Conservation (phyloP, 441 rosid genomes). For the Arabidopsis hybrid region DNA sequence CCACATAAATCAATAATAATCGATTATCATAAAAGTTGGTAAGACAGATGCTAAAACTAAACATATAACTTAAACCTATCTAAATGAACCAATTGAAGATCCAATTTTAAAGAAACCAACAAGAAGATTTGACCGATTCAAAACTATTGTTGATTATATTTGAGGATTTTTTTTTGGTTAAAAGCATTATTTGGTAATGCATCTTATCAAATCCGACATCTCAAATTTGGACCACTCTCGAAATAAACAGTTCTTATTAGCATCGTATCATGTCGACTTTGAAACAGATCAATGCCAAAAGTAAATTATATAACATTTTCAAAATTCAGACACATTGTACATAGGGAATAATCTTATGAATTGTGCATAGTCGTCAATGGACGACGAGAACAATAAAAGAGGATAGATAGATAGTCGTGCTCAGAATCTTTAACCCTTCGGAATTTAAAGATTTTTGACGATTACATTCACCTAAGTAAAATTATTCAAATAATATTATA, state of each 20-base stretch:
- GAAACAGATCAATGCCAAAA: not conserved
- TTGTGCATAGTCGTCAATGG: not conserved
- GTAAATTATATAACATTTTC: not conserved
- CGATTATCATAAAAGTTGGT: no score
- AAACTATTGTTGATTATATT: not conserved
- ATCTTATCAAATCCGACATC: not conserved
- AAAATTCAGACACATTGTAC: not conserved
- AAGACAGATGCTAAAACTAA: no score
- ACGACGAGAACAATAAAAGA: not conserved
- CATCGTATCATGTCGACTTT: not conserved
- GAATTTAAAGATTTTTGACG: slow-evolving; percentile 19
- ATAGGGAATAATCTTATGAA: not conserved
- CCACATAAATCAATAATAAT: no score
- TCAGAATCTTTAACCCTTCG: slow-evolving; percentile 13
- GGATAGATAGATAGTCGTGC: not conserved
- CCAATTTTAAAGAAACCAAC: not conserved
- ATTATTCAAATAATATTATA: not conserved
- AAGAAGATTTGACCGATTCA: not conserved
- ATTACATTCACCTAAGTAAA: slow-evolving; percentile 9
- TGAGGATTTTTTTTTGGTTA: not conserved
- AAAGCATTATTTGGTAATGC: not conserved
- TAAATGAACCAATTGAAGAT: no score
- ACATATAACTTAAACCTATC: no score
- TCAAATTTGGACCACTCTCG: not conserved
- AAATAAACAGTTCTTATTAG: no score